Evolutionary conservation across 768 basidiomycete genomes (phyloP), one percentile per base, ranked within the genome.

Genomic region (Lactifluus volemus): DNA sequence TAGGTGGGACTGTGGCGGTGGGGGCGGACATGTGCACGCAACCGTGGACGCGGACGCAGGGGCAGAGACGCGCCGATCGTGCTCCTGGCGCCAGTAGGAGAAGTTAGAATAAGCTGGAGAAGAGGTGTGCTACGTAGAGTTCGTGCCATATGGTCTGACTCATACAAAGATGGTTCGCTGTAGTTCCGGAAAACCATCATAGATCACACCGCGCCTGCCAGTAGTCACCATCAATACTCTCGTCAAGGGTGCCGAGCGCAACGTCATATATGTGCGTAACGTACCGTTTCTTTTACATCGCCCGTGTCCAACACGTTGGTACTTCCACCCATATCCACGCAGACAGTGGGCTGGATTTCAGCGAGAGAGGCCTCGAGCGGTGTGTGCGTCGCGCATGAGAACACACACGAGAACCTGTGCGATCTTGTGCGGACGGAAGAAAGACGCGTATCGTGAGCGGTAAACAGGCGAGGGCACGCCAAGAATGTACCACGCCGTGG

Each of bases 1-100:
- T 49, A 63, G 48, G 67, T 51, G 66, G 47, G 12, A 66, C n/a
- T 65, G 58, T n/a, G 55, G n/a, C n/a, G n/a, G n/a, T n/a, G 48
- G 3, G 49, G 52, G 30, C 25, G 19, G 11, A 29, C 15, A 4
- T 10, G 7, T 5, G 51, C 9, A 53, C 38, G 30, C 10, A 39
- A 25, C 0, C 17, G 53, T 11, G 38, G 32, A 34, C 5, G 55
- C 5, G 38, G 45, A 11, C 60, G 53, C 34, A 55, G 25, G 1
- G 19, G 30, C 2, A 38, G 17, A 34, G 41, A 66, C 1, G 47
- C 2, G 7, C 47, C n/a, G n/a, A 45, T 15, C 3, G 32, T 4
- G 42, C 41, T 21, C 19, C 32, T 36, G 17, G 45, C 32, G 4
- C 0, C 32, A 7, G 25, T n/a, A n/a, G n/a, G n/a, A 19, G 34